Base-by-base conservation (phyloP, 495 filamentous ascomycete genomes). In the Pseudomonodictys pantanalensis region DNA sequence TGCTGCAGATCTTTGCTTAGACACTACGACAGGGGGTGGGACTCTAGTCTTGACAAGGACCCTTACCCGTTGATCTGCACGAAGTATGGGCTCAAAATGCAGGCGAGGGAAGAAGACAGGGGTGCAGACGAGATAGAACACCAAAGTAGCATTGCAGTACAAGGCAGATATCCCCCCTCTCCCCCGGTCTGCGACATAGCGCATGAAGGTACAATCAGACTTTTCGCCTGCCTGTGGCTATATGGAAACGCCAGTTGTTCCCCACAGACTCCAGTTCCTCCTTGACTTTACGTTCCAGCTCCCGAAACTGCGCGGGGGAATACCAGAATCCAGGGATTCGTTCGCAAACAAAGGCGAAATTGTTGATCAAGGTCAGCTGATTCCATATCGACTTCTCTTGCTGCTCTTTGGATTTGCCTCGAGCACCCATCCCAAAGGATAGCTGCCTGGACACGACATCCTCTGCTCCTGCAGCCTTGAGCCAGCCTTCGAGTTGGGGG, bases 291-390 rank as follows among this genome's bases (percentile, higher is more conserved):
- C 20, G 22, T 25, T 26, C 33, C 29, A 59, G 35, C 32, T n/a
- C 20, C 32, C 30, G 17, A 32, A 59, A 59, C 10, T 52, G 28
- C 17, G 51, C 33, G 1, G 45, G 46, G 4, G 32, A 51, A 32
- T 51, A 59, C 56, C 56, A 59, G 33, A 39, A 59, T 3, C 38
- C 38, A n/a, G 56, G 56, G n/a, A 58, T 49, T 35, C 56, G 23
- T 3, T 35, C 30, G 18, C 45, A 49, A n/a, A 59, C 56, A 22
- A 51, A 39, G 18, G 32, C 30, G n/a, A 59, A 51, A 22, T 59
- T 59, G 12, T 35, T 23, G 20, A 59, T 44, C 33, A 59, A 39
- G 11, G 47, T 39, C 20, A 51, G 41, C 10, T 28, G 26, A 24
- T 59, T 49, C 30, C 39, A 30, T 8, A 46, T 52, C 33, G 56